Percentiles rank a stretch among this genome's conserved stretches.
phyloP scores from a whole-genome alignment of 768 basidiomycete genomes.

The Tulasnella calospora region DNA sequence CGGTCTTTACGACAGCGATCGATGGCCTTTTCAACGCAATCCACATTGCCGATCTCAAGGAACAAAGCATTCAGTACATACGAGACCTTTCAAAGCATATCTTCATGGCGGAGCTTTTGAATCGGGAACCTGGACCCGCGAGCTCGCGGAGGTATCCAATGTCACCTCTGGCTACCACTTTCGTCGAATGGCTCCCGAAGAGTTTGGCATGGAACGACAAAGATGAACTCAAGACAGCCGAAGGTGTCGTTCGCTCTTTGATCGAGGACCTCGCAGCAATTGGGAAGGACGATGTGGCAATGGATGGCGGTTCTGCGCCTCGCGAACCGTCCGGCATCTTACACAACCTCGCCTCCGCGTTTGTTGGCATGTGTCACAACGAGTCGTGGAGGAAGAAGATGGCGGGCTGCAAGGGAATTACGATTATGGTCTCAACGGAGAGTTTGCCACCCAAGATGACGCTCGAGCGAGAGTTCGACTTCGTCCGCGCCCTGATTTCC shows the following conservation, averaged over 20 bases:
- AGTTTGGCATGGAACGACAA: slow-evolving; percentile 63
- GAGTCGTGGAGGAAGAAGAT: slow-evolving; percentile 86
- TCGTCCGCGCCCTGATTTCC: slow-evolving; percentile 83
- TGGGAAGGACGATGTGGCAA: slow-evolving; percentile 28
- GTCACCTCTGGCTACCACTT: slow-evolving; percentile 37
- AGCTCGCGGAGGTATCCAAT: slow-evolving; percentile 26
- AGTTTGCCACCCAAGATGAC: slow-evolving; percentile 74
- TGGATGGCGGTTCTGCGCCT: slow-evolving; percentile 28
- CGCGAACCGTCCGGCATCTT: slow-evolving; percentile 53
- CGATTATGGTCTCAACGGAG: slow-evolving; percentile 66
- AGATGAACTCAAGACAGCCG: slow-evolving; percentile 57
- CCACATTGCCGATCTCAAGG: slow-evolving; percentile 61
- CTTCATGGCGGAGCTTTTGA: slow-evolving; percentile 69
- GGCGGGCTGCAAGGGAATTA: slow-evolving; percentile 83
- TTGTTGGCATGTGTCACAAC: slow-evolving; percentile 82
- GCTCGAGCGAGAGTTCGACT: slow-evolving; percentile 79
- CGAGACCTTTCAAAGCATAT: slow-evolving; percentile 63
- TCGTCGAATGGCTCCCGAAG: slow-evolving; percentile 72
- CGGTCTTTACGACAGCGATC: slow-evolving; percentile 62
- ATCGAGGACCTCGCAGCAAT: slow-evolving; percentile 62
- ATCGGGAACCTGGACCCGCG: slow-evolving; percentile 30
- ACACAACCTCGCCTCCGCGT: slow-evolving; percentile 76
- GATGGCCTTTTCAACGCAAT: slow-evolving; percentile 76
- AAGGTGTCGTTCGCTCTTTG: slow-evolving; percentile 55
- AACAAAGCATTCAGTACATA: slow-evolving; percentile 65